Evolutionary conservation across 2,329 filamentous ascomycete genomes (phyloP).

Genomic region (Exophiala calicioides): DNA sequence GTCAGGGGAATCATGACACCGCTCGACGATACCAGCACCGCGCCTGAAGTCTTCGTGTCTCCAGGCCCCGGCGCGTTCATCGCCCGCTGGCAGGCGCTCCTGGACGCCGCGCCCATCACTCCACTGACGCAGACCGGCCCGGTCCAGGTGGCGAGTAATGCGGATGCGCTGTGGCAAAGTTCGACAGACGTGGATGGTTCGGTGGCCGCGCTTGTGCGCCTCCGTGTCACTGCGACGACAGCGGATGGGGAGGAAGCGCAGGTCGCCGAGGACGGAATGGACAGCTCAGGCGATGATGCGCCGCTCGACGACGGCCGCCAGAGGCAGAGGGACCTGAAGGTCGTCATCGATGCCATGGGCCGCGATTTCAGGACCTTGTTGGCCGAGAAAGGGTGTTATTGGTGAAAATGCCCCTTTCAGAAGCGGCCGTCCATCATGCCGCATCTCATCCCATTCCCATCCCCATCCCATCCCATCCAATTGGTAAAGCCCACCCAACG

Average conservation of each 20-base stretch:
- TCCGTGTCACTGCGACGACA: too few species aligned
- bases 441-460: too few species aligned
- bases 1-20: too few species aligned
- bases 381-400: slow-evolving; percentile 28
- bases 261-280: background rate
- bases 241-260: too few species aligned
- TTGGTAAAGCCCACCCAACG: too few species aligned
- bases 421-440: background rate
- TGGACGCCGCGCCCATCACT: slow-evolving; percentile 70
- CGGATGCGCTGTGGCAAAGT: slow-evolving; percentile 35
- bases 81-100: slow-evolving; percentile 68
- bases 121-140: slow-evolving; percentile 57
- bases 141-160: slow-evolving; percentile 56
- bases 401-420: slow-evolving; percentile 15
- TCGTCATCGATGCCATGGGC: slow-evolving; percentile 46
- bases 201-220: too few species aligned
- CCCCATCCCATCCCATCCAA: too few species aligned
- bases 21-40: too few species aligned
- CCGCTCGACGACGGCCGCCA: slow-evolving; percentile 7
- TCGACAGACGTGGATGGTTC: slow-evolving; percentile 35
- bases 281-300: slow-evolving; percentile 24
- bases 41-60: slow-evolving; percentile 37
- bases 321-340: slow-evolving; percentile 38
- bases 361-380: slow-evolving; percentile 43
- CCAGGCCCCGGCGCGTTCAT: slow-evolving; percentile 72